Evolutionary conservation across 345 rosid genomes (phyloP).

Genomic region (Hypericum androsaemum): DNA sequence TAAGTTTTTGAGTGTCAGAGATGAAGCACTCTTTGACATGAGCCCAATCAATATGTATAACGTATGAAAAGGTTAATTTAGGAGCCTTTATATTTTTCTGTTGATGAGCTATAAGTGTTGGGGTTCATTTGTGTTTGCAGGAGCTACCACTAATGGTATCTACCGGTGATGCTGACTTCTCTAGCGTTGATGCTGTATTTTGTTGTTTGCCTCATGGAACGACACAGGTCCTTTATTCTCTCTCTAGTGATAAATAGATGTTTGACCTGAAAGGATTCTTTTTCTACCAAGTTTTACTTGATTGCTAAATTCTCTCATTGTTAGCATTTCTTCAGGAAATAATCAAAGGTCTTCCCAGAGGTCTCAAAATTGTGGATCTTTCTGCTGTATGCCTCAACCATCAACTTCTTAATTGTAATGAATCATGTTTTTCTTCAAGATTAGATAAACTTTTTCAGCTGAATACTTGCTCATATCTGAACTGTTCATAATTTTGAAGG

Average conservation of each 20-base stretch:
- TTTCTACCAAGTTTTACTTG: background rate
- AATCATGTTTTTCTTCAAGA: slow-evolving; percentile 2
- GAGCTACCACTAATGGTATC: slow-evolving; percentile 70
- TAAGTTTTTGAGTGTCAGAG: too few species aligned
- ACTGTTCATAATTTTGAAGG: slow-evolving; percentile 26
- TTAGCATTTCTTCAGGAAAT: slow-evolving; percentile 46
- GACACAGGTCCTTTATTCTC: slow-evolving; percentile 51
- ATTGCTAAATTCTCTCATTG: background rate
- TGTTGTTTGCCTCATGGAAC: slow-evolving; percentile 99
- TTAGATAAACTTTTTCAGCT: background rate
- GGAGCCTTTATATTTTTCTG: background rate
- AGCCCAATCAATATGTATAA: too few species aligned
- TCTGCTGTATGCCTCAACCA: slow-evolving; percentile 59
- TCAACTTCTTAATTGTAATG: slow-evolving; percentile 1
- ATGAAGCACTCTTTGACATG: too few species aligned
- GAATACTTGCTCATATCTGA: slow-evolving; percentile 10
- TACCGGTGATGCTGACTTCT: slow-evolving; percentile 69
- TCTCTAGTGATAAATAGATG: slow-evolving; percentile 1
- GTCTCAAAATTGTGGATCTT: slow-evolving; percentile 81
- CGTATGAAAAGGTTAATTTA: background rate
- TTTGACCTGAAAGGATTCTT: background rate
- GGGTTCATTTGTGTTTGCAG: slow-evolving; percentile 29
- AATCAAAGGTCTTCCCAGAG: slow-evolving; percentile 61
- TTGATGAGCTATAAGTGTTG: slow-evolving; percentile 2
- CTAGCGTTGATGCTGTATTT: slow-evolving; percentile 77